These are phyloP conservation scores for Chrysosporium keratinophilum DNA, from an alignment of 2,329 filamentous ascomycete species.

Conservation along the genomic window DNA sequence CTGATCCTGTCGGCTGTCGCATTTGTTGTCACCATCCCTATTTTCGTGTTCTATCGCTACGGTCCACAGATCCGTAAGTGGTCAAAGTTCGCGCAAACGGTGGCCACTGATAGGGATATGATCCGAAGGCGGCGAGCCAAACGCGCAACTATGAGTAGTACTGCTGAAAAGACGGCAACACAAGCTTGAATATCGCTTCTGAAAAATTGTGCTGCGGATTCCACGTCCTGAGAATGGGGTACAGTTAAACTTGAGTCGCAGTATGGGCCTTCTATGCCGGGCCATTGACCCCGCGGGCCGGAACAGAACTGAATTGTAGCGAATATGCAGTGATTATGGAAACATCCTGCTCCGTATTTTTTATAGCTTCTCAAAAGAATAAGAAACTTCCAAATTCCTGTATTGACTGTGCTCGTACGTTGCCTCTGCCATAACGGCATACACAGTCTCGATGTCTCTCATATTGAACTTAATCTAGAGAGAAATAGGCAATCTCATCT, in stretches of 20 bases:
- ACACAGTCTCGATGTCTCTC: too few species aligned
- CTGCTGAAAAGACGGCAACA: not conserved
- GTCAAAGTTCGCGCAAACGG: slow-evolving; percentile 53
- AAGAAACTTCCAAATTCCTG: too few species aligned
- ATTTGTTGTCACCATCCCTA: slow-evolving; percentile 50
- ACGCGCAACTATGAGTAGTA: slow-evolving; percentile 7
- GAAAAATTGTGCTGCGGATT: not conserved
- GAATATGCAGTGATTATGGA: too few species aligned
- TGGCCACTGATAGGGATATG: slow-evolving; percentile 39
- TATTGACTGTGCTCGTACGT: too few species aligned
- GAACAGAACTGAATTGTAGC: too few species aligned
- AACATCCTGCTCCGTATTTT: too few species aligned
- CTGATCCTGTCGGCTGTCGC: slow-evolving; percentile 53
- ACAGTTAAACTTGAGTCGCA: not conserved
- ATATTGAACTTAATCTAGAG: too few species aligned
- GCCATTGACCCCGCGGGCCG: too few species aligned
- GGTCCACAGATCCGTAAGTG: slow-evolving; percentile 48
- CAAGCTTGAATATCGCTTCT: not conserved
- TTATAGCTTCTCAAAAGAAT: too few species aligned
- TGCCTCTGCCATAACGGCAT: too few species aligned
- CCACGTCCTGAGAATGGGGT: not conserved
- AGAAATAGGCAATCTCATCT: too few species aligned
- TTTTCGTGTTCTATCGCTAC: slow-evolving; percentile 57
- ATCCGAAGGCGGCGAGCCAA: slow-evolving; percentile 9
- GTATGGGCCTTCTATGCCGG: too few species aligned